Conservation (phyloP, 768 basidiomycete genomes). For the Lactarius quietus region DNA sequence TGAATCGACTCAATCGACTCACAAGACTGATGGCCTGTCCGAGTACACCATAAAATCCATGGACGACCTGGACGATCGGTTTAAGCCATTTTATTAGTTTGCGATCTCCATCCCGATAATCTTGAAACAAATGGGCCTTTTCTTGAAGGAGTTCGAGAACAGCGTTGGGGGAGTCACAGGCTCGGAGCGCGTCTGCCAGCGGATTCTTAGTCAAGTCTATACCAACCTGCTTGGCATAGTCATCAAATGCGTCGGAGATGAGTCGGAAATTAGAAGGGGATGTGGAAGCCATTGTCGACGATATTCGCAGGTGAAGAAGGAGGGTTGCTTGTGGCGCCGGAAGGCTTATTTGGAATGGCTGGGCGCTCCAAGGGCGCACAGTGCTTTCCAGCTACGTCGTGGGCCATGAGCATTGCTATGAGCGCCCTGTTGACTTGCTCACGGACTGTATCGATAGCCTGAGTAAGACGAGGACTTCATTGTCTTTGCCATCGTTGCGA, state of each 20-base stretch:
- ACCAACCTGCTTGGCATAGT: not conserved
- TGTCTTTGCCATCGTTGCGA: too few species aligned
- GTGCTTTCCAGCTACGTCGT: too few species aligned
- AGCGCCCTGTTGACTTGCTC: too few species aligned
- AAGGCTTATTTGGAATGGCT: too few species aligned
- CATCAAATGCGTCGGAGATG: not conserved
- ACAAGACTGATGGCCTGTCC: not conserved
- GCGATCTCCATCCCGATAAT: conserved; percentile 9
- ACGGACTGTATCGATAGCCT: too few species aligned
- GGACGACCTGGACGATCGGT: not conserved
- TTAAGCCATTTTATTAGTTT: not conserved
- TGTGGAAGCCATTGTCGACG: not conserved
- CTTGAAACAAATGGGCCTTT: not conserved
- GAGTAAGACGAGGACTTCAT: too few species aligned
- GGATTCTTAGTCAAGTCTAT: not conserved
- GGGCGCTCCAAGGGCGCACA: too few species aligned
- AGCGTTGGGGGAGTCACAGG: not conserved
- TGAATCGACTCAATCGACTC: too few species aligned
- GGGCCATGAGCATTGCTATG: too few species aligned
- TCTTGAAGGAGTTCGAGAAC: not conserved
- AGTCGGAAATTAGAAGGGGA: not conserved
- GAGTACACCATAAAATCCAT: not conserved
- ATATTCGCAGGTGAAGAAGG: too few species aligned
- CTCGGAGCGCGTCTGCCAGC: not conserved
- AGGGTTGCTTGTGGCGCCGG: too few species aligned